Evolutionary conservation across 148 eudicot genomes (phyloP), one percentile per base, ranked within the genome.

Genomic region (Agrostemma githago): DNA sequence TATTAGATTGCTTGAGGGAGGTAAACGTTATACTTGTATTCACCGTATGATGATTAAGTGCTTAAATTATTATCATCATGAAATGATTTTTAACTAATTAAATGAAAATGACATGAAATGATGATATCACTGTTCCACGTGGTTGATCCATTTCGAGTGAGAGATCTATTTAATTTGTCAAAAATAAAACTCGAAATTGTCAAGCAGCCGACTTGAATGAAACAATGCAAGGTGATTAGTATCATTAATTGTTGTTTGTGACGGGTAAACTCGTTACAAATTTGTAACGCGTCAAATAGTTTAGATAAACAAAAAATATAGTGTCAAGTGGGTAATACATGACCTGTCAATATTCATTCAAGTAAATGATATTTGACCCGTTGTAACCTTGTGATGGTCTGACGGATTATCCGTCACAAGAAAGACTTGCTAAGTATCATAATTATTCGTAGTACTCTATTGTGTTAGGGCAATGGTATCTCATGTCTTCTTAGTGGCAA

Each of bases 171-270:
- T 26, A 26, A 26, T 26, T 26, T 68, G 21, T 14, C 14, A 6
- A 73, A 73, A 51, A 19, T 48, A 10, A 44, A 63, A 21, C 42
- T 12, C 59, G 8, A 62, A 62, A 16, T 76, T 7, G 70, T 70
- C 74, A 77, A 77, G 70, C 74, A 70, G 79, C 70, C 70, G 5
- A 38, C 41, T 15, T 1, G 41, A 48, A 64, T 17, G n/a, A 62
- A 51, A 68, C 4, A n/a, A n/a, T n/a, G n/a, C n/a, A 43, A 20
- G 72, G 64, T 19, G 46, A 8, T 20, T 63, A 26, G 34, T 26
- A 26, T 26, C 1, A 26, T 26, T 26, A n/a, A n/a, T n/a, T n/a
- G n/a, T n/a, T n/a, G n/a, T n/a, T n/a, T n/a, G n/a, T n/a, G n/a
- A n/a, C n/a, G n/a, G n/a, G n/a, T n/a, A n/a, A n/a, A n/a, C n/a